A percentile compares a stretch with the other conserved stretches of the same genome.
Conservation (phyloP, 2,329 filamentous ascomycete genomes). For the Colletotrichum sp. region DNA sequence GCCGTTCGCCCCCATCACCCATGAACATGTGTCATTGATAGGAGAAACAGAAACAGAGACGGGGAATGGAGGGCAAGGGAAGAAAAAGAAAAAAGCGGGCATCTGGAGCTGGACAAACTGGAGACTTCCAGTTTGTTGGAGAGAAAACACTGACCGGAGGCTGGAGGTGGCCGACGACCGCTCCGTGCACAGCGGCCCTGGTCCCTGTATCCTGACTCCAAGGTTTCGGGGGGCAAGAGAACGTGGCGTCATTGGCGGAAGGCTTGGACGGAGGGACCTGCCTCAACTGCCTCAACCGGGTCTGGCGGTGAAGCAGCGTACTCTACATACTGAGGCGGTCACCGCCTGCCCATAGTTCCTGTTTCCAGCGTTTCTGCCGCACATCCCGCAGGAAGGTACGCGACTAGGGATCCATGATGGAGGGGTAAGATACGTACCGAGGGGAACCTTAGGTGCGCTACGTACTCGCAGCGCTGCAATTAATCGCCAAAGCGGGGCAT, state of each 20-base stretch:
- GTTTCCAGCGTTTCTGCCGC: not conserved
- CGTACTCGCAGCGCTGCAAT: not conserved
- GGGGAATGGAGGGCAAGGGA: not conserved
- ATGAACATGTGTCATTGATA: not conserved
- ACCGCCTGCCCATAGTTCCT: not conserved
- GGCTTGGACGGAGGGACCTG: not conserved
- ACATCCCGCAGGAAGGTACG: not conserved
- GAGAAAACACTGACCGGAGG: not conserved
- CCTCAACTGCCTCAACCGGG: not conserved
- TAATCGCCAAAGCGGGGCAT: not conserved
- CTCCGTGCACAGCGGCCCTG: not conserved
- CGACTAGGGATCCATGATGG: not conserved
- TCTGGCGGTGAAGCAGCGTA: not conserved
- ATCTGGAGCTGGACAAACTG: not conserved
- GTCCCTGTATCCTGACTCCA: not conserved
- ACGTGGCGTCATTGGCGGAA: not conserved
- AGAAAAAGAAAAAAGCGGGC: not conserved
- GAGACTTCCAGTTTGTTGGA: not conserved
- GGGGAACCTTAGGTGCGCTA: not conserved
- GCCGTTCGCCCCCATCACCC: not conserved
- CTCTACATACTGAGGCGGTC: not conserved
- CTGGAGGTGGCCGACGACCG: constrained; percentile 5
- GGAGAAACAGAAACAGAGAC: not conserved
- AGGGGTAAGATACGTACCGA: not conserved
- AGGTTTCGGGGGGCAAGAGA: not conserved